A percentile compares a stretch with the other conserved stretches of the same genome.
Evolutionary conservation across 352 stramenopile genomes (phyloP).

Genomic region (Aphanomyces stellatus): DNA sequence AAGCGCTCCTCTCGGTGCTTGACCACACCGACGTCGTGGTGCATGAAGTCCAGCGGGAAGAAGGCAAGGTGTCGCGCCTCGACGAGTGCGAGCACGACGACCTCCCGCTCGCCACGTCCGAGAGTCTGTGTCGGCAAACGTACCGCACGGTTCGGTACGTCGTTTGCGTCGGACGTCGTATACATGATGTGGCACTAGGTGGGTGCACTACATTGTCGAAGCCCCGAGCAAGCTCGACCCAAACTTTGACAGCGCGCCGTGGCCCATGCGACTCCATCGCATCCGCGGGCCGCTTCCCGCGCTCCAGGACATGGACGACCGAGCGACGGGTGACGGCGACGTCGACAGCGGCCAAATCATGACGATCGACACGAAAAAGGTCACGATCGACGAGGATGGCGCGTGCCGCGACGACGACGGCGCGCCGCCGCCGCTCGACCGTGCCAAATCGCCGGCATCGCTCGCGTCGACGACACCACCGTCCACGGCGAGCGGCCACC

Average conservation of each 20-base stretch:
- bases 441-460: neutral
- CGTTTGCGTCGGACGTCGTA: neutral
- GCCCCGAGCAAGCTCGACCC: neutral
- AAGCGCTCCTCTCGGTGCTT: slow-evolving; percentile 10
- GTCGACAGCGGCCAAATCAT: neutral
- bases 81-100: neutral
- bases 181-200: neutral
- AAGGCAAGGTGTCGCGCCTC: slow-evolving; percentile 9
- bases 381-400: neutral
- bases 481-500: neutral
- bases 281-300: slow-evolving; percentile 14
- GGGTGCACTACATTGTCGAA: slow-evolving; percentile 17
- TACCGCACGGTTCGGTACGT: slow-evolving; percentile 8
- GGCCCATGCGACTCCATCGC: neutral
- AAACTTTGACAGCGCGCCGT: neutral
- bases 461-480: neutral
- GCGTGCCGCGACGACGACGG: neutral
- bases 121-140: slow-evolving; percentile 6
- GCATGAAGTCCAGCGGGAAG: slow-evolving; percentile 13
- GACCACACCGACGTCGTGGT: slow-evolving; percentile 10
- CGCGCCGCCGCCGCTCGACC: neutral
- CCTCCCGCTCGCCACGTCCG: neutral
- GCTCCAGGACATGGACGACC: neutral
- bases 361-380: neutral
- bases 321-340: neutral